A percentile compares a stretch with the other conserved stretches of the same genome.
Evolutionary conservation across 257 asterid genomes (phyloP).

Genomic region (Primulina huaijiensis): DNA sequence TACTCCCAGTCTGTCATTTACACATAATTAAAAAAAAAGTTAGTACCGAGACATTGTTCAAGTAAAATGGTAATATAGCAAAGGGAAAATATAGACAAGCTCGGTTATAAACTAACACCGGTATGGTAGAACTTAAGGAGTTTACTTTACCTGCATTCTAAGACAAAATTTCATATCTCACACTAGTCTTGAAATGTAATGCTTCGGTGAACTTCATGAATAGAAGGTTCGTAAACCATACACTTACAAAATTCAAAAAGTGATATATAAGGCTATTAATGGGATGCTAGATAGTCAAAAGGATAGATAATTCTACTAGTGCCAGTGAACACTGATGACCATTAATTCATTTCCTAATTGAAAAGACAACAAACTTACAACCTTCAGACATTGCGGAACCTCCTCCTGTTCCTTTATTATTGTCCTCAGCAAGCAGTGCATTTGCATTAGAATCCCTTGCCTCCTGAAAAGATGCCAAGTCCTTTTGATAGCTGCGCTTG

Average conservation of each 20-base stretch:
- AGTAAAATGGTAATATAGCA: neutral
- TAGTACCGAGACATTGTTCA: neutral
- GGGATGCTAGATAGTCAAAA: neutral
- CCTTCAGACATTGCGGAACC: conserved; percentile 70
- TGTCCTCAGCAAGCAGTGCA: conserved; percentile 45
- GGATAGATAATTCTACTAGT: neutral
- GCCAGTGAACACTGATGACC: neutral
- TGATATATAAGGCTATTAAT: neutral
- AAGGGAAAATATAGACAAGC: neutral
- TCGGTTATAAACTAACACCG: neutral
- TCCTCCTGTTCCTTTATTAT: conserved; percentile 35
- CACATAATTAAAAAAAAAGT: neutral
- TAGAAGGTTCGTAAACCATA: neutral
- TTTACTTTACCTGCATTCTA: neutral
- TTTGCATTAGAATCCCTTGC: conserved; percentile 66
- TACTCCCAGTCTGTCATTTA: conserved; percentile 76
- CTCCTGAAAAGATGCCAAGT: conserved; percentile 63
- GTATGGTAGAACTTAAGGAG: neutral
- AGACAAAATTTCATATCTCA: no score
- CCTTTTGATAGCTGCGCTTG: conserved; percentile 86
- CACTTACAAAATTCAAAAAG: neutral
- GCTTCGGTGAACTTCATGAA: neutral
- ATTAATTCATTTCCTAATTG: no score
- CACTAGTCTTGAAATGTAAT: neutral
- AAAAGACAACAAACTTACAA: conserved; percentile 21